Base-by-base conservation (phyloP, 1,284 basidiomycete species). In the Phylloboletellus chloephorus region DNA sequence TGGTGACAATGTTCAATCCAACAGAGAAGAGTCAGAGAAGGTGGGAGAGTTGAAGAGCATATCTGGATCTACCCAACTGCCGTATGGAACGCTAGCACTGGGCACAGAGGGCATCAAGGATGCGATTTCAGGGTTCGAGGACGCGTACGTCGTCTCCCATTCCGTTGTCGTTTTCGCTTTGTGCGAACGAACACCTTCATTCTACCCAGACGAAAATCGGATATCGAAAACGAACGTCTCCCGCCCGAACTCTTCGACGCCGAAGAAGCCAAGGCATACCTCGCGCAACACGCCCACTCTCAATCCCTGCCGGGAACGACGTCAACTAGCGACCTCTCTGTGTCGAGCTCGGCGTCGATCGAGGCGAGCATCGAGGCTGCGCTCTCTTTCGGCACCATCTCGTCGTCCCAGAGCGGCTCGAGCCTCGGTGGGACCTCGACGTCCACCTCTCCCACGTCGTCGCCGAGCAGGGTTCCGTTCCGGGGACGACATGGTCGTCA, bases 211-310 rank as follows among this genome's bases (percentile, higher is more conserved):
- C 90, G 95, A 52, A 95, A 94, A 69, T 93, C 90, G 29, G 96
- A 99, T 72, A 98, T 98, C 56, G 95, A 98, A 70, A 98, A 98
- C 69, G 95, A 98, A 67, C 84, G 91, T 32, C 71, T 97, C 20
- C 95, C 94, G 10, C 95, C 95, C 1, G 93, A 98, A 20, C 78
- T 98, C 17, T 88, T 94, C 60, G 93, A 98, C 58, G 88, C 88
- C 4, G 78, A 81, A 49, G 83, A 84, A 63, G 84, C 80, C 39
- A 78, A 74, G 52, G 79, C 78, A 1, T 61, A 52, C 39, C 49
- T 61, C 11, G 62, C 46, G 75, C 55, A 67, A 81, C 54, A 58
- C 16, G 52, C 57, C 29, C 61, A 54, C 42, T 57, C 76, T 59
- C 47, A 69, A 51, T 64, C 79, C 52, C 48, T 71, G 51, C 61